Percentiles rank a stretch among this genome's conserved stretches.
Evolutionary conservation across 108 stramenopile species (phyloP).

Genomic region (Mayamaea pseudoterrestris): DNA sequence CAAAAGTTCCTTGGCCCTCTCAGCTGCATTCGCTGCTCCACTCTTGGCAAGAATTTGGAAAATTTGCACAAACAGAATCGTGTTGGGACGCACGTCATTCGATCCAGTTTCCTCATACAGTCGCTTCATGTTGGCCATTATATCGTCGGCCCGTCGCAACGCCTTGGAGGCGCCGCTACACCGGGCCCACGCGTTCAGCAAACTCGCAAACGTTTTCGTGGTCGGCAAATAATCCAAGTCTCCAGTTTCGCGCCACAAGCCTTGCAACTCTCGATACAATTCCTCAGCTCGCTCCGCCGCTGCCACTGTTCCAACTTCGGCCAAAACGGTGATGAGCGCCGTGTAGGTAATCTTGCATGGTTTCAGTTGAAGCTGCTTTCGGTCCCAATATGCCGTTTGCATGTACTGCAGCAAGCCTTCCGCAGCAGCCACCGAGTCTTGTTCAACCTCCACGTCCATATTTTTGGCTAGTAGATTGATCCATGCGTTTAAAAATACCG

Average conservation of each 20-base stretch:
- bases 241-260: not conserved
- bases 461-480: slow-evolving; percentile 23
- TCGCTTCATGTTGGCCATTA: not conserved
- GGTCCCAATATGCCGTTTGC: not conserved
- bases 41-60: slow-evolving; percentile 7
- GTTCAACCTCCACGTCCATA: no score
- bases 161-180: no score
- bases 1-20: not conserved
- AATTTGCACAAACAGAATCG: slow-evolving; percentile 7
- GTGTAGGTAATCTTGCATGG: slow-evolving; percentile 8
- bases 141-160: not conserved
- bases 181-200: slow-evolving; percentile 3
- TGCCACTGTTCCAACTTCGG: slow-evolving; percentile 1
- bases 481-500: slow-evolving; percentile 18
- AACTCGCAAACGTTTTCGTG: slow-evolving; percentile 3
- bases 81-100: not conserved
- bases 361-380: no score
- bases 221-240: slow-evolving; percentile 3
- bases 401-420: not conserved
- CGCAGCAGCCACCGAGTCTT: no score
- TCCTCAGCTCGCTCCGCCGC: slow-evolving; percentile 4
- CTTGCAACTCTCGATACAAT: slow-evolving; percentile 4
- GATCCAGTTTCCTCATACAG: not conserved
- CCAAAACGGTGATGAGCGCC: slow-evolving; percentile 3
- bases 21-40: slow-evolving; percentile 2